phyloP scores from a whole-genome alignment of 805 yeast species.

The Zygotorulaspora chibaensis region DNA sequence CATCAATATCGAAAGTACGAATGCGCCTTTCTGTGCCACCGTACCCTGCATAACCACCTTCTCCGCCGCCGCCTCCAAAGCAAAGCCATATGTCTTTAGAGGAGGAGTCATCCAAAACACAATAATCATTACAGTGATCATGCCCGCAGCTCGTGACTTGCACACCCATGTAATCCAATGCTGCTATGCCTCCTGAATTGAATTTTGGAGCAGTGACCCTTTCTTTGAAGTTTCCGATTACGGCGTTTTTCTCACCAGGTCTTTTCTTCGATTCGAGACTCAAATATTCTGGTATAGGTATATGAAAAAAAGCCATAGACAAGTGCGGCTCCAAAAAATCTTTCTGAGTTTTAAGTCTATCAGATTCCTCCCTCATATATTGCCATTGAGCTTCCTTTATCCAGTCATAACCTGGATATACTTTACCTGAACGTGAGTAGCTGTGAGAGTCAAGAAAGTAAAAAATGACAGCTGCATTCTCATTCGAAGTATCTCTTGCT shows the following conservation, averaged over 20 bases:
- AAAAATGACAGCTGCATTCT: conserved; percentile 49
- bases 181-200: conserved; percentile 61
- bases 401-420: conserved; percentile 81
- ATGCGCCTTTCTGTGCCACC: conserved; percentile 81
- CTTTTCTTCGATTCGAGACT: conserved; percentile 37
- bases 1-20: conserved; percentile 65
- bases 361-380: conserved; percentile 43
- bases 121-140: conserved; percentile 93
- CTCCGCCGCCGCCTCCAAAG: conserved; percentile 91
- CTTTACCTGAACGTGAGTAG: conserved; percentile 62
- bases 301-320: conserved; percentile 90
- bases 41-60: conserved; percentile 95
- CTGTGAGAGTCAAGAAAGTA: conserved; percentile 85
- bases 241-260: conserved; percentile 28
- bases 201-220: conserved; percentile 72
- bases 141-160: conserved; percentile 81
- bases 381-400: conserved; percentile 64
- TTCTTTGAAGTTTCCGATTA: conserved; percentile 67
- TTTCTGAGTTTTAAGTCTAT: conserved; percentile 30
- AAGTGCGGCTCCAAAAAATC: conserved; percentile 43
- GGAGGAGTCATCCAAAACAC: conserved; percentile 53
- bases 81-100: conserved; percentile 66
- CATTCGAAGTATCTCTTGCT: conserved; percentile 41
- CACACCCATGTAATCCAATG: conserved; percentile 64
- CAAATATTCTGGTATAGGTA: conserved; percentile 83